Conservation (phyloP, 2,329 filamentous ascomycete species). For the Xylariaceae sp. region DNA sequence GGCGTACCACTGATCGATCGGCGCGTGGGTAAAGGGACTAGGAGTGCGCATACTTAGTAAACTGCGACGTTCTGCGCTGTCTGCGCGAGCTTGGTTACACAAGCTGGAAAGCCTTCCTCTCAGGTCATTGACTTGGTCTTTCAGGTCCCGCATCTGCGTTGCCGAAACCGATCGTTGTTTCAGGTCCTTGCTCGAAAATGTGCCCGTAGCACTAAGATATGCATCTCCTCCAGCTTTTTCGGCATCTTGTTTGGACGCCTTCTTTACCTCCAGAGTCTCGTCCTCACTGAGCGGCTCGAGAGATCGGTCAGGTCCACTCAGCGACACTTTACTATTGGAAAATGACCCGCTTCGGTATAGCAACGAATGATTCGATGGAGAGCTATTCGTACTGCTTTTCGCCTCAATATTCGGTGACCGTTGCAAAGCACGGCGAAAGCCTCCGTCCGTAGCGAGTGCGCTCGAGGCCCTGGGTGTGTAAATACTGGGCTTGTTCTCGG, state of each 20-base stretch:
- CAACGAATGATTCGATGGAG: constrained; percentile 15
- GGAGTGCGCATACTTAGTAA: constrained; percentile 68
- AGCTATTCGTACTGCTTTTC: constrained; percentile 31
- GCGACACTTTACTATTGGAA: constrained; percentile 35
- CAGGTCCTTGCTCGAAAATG: constrained; percentile 43
- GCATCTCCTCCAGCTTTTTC: constrained; percentile 34
- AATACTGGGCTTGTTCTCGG: constrained; percentile 37
- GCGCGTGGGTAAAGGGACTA: constrained; percentile 72
- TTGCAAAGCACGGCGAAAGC: constrained; percentile 48
- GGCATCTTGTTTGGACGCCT: constrained; percentile 22
- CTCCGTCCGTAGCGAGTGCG: constrained; percentile 54
- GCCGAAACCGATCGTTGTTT: constrained; percentile 61
- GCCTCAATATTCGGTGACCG: constrained; percentile 42
- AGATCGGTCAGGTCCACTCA: constrained; percentile 38
- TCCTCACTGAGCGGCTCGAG: constrained; percentile 53
- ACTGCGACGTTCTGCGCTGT: constrained; percentile 72
- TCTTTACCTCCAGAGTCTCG: constrained; percentile 33
- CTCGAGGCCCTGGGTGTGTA: constrained; percentile 57
- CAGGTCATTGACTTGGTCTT: constrained; percentile 78
- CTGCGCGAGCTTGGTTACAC: constrained; percentile 71
- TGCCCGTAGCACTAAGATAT: constrained; percentile 43
- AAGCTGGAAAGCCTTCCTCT: constrained; percentile 79
- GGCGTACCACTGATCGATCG: constrained; percentile 49
- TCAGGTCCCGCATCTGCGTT: constrained; percentile 67
- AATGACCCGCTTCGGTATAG: constrained; percentile 22